Evolutionary conservation across 2,329 filamentous ascomycete species (phyloP).

Genomic region (Ilyonectria robusta): DNA sequence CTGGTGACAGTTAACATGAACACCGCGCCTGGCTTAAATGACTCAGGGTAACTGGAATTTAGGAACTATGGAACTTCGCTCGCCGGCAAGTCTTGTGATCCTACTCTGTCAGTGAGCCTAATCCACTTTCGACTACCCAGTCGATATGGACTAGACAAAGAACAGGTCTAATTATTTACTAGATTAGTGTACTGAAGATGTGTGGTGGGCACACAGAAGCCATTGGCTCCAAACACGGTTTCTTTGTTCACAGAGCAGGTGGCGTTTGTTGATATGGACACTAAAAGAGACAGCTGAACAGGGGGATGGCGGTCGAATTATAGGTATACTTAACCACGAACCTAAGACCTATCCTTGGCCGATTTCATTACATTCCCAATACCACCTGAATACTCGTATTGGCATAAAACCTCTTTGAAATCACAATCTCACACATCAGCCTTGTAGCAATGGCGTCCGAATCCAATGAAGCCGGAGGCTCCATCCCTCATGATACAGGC

Average conservation of each 20-base stretch:
- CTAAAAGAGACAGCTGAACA: background rate
- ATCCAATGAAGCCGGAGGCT: no score
- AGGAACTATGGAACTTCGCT: no score
- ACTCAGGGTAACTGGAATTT: background rate
- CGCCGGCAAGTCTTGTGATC: no score
- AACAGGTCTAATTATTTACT: background rate
- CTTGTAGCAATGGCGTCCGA: background rate
- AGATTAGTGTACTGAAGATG: background rate
- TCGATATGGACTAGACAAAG: background rate
- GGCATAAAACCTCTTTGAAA: no score
- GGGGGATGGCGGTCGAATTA: background rate
- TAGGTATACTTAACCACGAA: background rate
- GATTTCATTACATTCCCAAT: background rate
- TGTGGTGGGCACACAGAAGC: background rate
- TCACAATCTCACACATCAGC: background rate
- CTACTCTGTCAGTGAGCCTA: no score
- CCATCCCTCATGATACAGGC: background rate
- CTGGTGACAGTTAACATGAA: no score
- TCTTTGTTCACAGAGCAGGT: background rate
- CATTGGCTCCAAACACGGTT: background rate
- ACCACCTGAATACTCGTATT: background rate
- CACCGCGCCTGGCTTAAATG: no score
- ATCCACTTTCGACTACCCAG: no score
- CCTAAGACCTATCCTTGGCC: background rate
- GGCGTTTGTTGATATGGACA: background rate